Evolutionary conservation across 495 filamentous ascomycete species (phyloP).

Genomic region (Podospora fimiseda): DNA sequence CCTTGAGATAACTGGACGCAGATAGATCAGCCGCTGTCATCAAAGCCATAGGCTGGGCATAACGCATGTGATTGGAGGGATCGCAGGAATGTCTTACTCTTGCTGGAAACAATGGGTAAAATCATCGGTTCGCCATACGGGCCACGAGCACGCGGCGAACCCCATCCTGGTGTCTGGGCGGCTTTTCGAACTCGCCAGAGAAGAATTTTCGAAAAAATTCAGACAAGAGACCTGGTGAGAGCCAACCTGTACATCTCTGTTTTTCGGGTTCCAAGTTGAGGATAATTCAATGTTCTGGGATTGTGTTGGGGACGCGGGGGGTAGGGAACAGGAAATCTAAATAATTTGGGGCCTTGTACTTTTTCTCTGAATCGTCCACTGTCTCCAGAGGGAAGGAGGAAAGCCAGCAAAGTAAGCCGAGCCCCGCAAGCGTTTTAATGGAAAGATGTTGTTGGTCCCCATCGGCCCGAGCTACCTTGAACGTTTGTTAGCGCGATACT

Average conservation of each 20-base stretch:
- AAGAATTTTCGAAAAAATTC: not conserved
- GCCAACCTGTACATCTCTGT: not conserved
- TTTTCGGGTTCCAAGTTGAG: too few species aligned
- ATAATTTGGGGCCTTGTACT: not conserved
- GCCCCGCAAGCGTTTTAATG: not conserved
- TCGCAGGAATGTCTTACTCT: constrained; percentile 56
- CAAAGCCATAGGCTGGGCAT: not conserved
- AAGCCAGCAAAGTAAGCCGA: not conserved
- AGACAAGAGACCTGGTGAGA: constrained; percentile 1
- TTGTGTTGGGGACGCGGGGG: too few species aligned
- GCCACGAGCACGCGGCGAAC: constrained; percentile 69
- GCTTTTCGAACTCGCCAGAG: constrained; percentile 10
- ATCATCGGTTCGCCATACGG: constrained; percentile 83
- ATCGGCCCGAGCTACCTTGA: not conserved
- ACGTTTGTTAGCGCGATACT: too few species aligned
- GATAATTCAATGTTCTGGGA: too few species aligned
- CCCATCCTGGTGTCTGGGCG: constrained; percentile 29
- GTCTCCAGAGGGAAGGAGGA: not conserved
- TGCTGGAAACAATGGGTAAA: constrained; percentile 80
- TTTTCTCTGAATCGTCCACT: not conserved
- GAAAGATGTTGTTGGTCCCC: not conserved
- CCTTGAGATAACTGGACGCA: constrained; percentile 66
- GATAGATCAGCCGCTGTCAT: constrained; percentile 1
- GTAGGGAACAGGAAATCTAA: not conserved
- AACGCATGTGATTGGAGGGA: not conserved